Evolutionary conservation across 164 flowering plant genomes (phyloP).

Genomic region (Aristolochia californica): DNA sequence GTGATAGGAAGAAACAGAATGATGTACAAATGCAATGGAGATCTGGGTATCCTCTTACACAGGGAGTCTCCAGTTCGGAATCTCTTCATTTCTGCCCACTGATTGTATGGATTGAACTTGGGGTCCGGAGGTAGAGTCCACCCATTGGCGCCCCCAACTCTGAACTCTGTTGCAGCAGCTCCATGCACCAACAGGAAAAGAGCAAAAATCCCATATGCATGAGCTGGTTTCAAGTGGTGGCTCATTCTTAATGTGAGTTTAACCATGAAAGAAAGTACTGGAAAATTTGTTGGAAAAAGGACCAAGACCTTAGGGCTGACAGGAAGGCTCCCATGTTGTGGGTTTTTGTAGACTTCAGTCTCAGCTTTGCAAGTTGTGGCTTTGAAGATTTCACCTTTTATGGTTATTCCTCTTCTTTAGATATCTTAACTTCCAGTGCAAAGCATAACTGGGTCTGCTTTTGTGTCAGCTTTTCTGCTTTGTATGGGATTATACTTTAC

Average conservation of each 20-base stretch:
- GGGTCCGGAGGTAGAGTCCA: slow-evolving; percentile 51
- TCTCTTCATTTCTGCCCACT: slow-evolving; percentile 68
- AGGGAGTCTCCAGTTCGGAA: slow-evolving; percentile 70
- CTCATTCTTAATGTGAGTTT: slow-evolving; percentile 1
- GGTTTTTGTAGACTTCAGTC: slow-evolving; percentile 1
- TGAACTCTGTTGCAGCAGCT: slow-evolving; percentile 36
- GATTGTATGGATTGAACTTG: slow-evolving; percentile 23
- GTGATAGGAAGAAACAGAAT: neutral
- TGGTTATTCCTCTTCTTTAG: neutral
- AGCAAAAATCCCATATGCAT: slow-evolving; percentile 23
- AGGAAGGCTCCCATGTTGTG: neutral
- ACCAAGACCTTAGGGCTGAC: neutral
- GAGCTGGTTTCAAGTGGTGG: slow-evolving; percentile 9
- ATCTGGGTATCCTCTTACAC: slow-evolving; percentile 24
- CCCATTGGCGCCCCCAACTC: slow-evolving; percentile 42
- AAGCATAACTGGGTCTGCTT: slow-evolving; percentile 1
- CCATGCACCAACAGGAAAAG: slow-evolving; percentile 25
- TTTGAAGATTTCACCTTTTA: neutral
- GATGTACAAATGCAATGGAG: neutral
- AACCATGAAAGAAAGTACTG: slow-evolving; percentile 17
- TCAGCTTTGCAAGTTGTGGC: slow-evolving; percentile 1
- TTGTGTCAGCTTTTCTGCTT: slow-evolving; percentile 2
- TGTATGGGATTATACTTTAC: slow-evolving; percentile 2
- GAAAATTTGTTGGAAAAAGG: neutral
- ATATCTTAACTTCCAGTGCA: slow-evolving; percentile 10